Percentiles rank a stretch among this genome's conserved stretches.
Evolutionary conservation across 1,139 yeast species (phyloP).

Genomic region (Ogataea hybrid): DNA sequence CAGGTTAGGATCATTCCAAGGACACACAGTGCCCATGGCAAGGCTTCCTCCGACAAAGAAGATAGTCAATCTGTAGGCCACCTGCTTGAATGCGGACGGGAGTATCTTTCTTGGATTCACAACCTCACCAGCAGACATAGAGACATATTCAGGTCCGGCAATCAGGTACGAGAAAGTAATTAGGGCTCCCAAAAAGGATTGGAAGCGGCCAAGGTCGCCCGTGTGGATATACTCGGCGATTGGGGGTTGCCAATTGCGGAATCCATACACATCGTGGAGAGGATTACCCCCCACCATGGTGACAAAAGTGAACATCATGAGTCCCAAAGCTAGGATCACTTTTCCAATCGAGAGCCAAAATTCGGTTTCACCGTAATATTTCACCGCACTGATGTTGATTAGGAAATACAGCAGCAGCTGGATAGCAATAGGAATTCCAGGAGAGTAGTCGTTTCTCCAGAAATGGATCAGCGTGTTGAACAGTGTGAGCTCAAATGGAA

Average conservation of each 20-base stretch:
- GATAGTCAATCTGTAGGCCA: conserved; percentile 63
- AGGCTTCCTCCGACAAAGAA: conserved; percentile 63
- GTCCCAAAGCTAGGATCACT: conserved; percentile 66
- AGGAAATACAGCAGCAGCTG: conserved; percentile 61
- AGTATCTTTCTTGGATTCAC: conserved; percentile 70
- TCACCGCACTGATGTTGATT: conserved; percentile 72
- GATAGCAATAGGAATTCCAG: conserved; percentile 60
- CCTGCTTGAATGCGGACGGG: conserved; percentile 75
- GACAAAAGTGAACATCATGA: conserved; percentile 68
- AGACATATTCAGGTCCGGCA: conserved; percentile 83
- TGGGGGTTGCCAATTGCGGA: conserved; percentile 59
- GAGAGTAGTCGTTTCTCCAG: conserved; percentile 75
- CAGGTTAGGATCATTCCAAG: conserved; percentile 47
- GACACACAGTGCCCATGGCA: conserved; percentile 56
- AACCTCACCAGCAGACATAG: conserved; percentile 84
- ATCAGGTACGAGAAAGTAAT: conserved; percentile 64
- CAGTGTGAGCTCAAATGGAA: conserved; percentile 81
- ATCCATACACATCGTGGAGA: conserved; percentile 60
- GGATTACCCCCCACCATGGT: conserved; percentile 90
- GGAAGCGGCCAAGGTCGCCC: conserved; percentile 64
- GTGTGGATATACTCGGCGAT: conserved; percentile 50
- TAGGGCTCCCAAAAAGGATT: conserved; percentile 66
- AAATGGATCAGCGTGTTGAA: conserved; percentile 75
- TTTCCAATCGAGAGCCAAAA: conserved; percentile 80
- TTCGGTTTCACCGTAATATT: conserved; percentile 72